Percentiles rank a stretch among this genome's conserved stretches.
These are phyloP conservation scores for Penicillium cosmopolitanum DNA, from an alignment of 495 filamentous ascomycete genomes.

Conservation along the genomic window DNA sequence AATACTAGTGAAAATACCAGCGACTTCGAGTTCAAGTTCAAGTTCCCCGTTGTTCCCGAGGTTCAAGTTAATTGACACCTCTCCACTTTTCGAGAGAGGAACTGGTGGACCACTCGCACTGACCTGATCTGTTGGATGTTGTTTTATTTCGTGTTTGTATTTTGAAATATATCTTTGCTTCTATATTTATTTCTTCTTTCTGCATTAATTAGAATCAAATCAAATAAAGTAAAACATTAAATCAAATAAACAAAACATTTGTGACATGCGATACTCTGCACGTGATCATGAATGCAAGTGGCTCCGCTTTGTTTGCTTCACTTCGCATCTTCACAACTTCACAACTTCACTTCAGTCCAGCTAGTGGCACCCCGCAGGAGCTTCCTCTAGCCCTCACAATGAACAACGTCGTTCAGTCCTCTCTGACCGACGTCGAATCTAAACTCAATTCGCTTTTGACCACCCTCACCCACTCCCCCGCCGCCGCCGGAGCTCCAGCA, in stretches of 20 bases:
- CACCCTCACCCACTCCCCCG: constrained; percentile 46
- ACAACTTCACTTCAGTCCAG: not conserved
- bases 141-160: not conserved
- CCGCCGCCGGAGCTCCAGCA: constrained; percentile 45
- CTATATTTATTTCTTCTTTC: not conserved
- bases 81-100: too few relatives aligned
- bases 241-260: too few relatives aligned
- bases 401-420: constrained; percentile 42
- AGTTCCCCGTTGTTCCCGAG: not conserved
- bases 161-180: not conserved
- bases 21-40: not conserved
- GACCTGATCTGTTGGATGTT: too few relatives aligned
- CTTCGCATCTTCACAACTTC: not conserved
- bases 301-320: too few relatives aligned
- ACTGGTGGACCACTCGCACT: too few relatives aligned
- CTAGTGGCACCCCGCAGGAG: not conserved
- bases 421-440: constrained; percentile 43
- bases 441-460: constrained; percentile 47
- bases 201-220: not conserved
- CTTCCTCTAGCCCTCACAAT: constrained; percentile 28
- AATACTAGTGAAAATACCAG: not conserved
- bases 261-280: too few relatives aligned
- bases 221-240: too few relatives aligned
- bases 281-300: too few relatives aligned
- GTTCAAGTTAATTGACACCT: not conserved